Percentiles rank a stretch among this genome's conserved stretches.
phyloP scores from a whole-genome alignment of 495 filamentous ascomycete species.

The Stereocaulon alpinum region DNA sequence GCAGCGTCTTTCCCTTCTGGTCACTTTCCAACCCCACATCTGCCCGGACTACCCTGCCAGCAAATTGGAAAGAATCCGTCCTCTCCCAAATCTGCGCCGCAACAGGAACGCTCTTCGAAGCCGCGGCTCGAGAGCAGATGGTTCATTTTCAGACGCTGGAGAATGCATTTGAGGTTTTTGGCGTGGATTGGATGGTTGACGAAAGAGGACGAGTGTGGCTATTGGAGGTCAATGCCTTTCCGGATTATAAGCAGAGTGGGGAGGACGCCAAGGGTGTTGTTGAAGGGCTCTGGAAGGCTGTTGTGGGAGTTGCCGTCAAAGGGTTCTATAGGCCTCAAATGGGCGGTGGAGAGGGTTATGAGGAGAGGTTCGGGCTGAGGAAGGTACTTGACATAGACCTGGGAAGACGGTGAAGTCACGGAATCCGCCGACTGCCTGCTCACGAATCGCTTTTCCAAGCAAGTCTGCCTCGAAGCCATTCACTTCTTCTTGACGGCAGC shows the following conservation, averaged over 20 bases:
- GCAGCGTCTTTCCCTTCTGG: conserved; percentile 62
- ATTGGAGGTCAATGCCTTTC: conserved; percentile 92
- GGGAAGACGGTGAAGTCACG: conserved; percentile 32
- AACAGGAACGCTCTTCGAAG: conserved; percentile 70
- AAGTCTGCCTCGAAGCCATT: not conserved
- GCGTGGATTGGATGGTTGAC: conserved; percentile 83
- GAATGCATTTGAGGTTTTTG: conserved; percentile 86
- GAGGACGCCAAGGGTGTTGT: conserved; percentile 59
- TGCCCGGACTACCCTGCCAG: conserved; percentile 20
- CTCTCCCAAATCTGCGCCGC: conserved; percentile 62
- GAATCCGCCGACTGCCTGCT: too few species aligned
- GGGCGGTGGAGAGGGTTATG: conserved; percentile 19
- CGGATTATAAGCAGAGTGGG: conserved; percentile 89
- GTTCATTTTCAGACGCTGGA: conserved; percentile 84
- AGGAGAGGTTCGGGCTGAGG: conserved; percentile 34
- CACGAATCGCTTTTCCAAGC: too few species aligned
- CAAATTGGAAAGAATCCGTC: conserved; percentile 47
- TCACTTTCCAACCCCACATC: conserved; percentile 36
- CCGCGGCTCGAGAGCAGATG: conserved; percentile 69
- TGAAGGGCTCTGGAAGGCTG: conserved; percentile 61
- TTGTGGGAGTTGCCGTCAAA: conserved; percentile 54
- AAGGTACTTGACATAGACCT: conserved; percentile 53
- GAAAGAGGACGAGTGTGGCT: conserved; percentile 52
- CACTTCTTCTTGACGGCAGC: conserved; percentile 14
- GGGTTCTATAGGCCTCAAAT: conserved; percentile 46